Evolutionary conservation across 2,329 filamentous ascomycete species (phyloP), one percentile per base, ranked within the genome.

Genomic region (Gnomoniopsis sp.): DNA sequence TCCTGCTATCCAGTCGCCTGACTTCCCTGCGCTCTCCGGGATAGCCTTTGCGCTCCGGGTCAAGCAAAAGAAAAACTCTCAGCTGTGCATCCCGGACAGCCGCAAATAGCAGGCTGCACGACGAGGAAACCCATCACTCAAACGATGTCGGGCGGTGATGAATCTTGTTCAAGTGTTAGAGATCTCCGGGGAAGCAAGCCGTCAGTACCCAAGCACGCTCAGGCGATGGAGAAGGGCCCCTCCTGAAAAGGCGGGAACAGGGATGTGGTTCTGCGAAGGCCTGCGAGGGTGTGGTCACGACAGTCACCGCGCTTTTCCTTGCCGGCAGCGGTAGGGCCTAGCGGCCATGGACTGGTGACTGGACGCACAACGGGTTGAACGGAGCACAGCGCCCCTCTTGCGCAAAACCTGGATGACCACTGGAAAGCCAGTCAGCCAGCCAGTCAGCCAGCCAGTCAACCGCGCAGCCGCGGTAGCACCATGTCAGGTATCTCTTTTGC

Each of bases 201-300:
- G 53, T 33, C 46, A 36, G 43, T 56, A 41, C 46, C 26, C 41
- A 48, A 15, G 38, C 43, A 34, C 19, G 23, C 44, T 47, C 44
- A 41, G 53, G 33, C 52, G 41, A 54, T 48, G 23, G 52, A 54
- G 51, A 47, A 54, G 43, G 30, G 53, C 53, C 46, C 36, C 53
- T 49, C 34, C 46, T 56, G 53, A 56, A 56, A 56, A 56, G 53
- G 53, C 53, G 53, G 53, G 53, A 48, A 50, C 53, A 56, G 53
- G 53, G 53, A 43, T 55, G 44, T 26, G 38, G 44, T 47, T n/a
- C n/a, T n/a, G n/a, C n/a, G n/a, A n/a, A n/a, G n/a, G n/a, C n/a
- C 46, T 47, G 38, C 21, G 51, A 30, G 43, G 52, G 41, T 14
- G 53, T 55, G 34, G 53, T 49, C 44, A 55, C 53, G 14, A 26